Base-by-base conservation (phyloP, 306 rosid species). In the Elaeagnus macrophylla region DNA sequence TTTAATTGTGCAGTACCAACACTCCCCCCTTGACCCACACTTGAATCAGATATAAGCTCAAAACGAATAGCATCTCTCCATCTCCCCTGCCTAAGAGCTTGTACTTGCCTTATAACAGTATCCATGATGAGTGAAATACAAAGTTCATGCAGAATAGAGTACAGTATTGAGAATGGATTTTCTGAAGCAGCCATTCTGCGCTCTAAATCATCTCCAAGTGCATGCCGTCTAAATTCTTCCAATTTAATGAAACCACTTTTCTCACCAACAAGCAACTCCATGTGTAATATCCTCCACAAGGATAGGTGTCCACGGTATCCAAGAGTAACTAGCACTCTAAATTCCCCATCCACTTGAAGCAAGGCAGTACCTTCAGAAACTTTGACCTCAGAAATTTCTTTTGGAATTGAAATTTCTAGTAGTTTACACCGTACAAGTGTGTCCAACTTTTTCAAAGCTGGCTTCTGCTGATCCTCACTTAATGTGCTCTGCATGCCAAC, bases 261-360 rank as follows among this genome's bases (percentile, higher is more conserved):
- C 76, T 93, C 99, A 42, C 95, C 99, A 79, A 93, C 99, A 65
- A 87, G 99, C 66, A 93, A 74, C 66, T 93, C 99, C 82, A 93
- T 60, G 76, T 84, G 88, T 66, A 87, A 77, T 77, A 93, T 88
- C 80, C 99, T 93, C 99, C 99, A 93, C 93, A 93, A 54, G 18
- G 96, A 84, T 16, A 93, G 72, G 69, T 88, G 94, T 15, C 99
- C 99, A 48, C 99, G 76, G 64, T 93, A 93, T 74, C 99, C 99
- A 57, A 93, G 89, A 40, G 96, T 93, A 51, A 93, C 74, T 66
- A 87, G 64, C 61, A 81, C 96, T 86, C 83, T 66, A 72, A 93
- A 88, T 69, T 93, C 99, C 57, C 99, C 99, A 70, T 80, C 81
- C 65, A 88, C 90, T 60, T 75, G 70, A 64, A 93, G 71, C 59